A percentile compares a stretch with the other conserved stretches of the same genome.
phyloP scores from a whole-genome alignment of 306 rosid species.

The Corylus avellana region DNA sequence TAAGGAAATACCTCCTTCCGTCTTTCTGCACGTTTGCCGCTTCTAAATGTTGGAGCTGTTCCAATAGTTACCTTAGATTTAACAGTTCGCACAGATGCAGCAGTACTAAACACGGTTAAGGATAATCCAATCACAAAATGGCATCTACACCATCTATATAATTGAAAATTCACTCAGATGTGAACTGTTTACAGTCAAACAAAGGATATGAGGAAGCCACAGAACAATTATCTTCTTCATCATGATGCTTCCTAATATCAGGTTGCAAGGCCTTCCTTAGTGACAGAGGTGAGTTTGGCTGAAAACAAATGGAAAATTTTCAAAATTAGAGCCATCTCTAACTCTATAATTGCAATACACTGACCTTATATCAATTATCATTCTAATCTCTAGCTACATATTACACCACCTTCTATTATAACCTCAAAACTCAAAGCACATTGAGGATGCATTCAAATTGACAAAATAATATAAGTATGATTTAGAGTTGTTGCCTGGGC shows the following conservation, averaged over 20 bases:
- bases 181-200: slow-evolving; percentile 22
- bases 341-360: neutral
- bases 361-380: neutral
- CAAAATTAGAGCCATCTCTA: slow-evolving; percentile 9
- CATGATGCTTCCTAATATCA: slow-evolving; percentile 64
- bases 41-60: slow-evolving; percentile 75
- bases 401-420: neutral
- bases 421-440: neutral
- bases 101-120: slow-evolving; percentile 58
- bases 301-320: slow-evolving; percentile 24
- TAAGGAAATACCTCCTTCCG: slow-evolving; percentile 78
- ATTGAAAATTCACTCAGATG: slow-evolving; percentile 11
- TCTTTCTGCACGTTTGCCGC: slow-evolving; percentile 70
- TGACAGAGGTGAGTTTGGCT: slow-evolving; percentile 75
- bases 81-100: slow-evolving; percentile 63
- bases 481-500: neutral
- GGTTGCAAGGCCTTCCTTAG: slow-evolving; percentile 46
- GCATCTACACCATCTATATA: neutral
- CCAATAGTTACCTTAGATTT: slow-evolving; percentile 84
- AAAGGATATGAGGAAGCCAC: slow-evolving; percentile 91
- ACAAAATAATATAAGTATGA: neutral
- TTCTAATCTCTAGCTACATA: slow-evolving; percentile 10
- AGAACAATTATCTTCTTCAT: slow-evolving; percentile 86
- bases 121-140: slow-evolving; percentile 34
- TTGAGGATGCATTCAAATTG: neutral